Evolutionary conservation across 495 filamentous ascomycete genomes (phyloP).

Genomic region (Tuber aestivum): DNA sequence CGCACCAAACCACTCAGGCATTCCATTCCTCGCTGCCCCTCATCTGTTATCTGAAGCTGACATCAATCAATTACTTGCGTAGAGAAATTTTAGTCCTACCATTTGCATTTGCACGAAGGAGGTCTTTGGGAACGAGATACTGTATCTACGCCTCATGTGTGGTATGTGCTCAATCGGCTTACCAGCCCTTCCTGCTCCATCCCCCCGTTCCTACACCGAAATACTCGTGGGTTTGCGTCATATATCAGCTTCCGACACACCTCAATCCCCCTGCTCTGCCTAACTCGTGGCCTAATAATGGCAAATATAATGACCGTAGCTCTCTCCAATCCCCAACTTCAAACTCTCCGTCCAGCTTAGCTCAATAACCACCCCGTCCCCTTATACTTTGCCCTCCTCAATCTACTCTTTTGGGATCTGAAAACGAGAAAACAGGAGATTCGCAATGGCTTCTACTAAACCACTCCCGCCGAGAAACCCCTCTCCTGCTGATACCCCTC

Average conservation of each 20-base stretch:
- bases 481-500: background rate
- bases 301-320: slow-evolving; percentile 2
- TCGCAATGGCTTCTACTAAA: background rate
- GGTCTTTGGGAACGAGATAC: background rate
- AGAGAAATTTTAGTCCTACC: background rate
- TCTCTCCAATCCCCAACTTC: background rate
- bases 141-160: background rate
- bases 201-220: background rate
- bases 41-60: slow-evolving; percentile 5
- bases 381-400: background rate
- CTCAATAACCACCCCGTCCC: background rate
- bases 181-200: background rate
- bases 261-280: background rate
- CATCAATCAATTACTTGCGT: background rate
- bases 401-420: background rate
- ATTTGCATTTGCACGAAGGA: slow-evolving; percentile 1
- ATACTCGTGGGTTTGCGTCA: background rate
- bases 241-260: background rate
- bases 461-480: background rate
- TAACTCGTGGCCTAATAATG: background rate
- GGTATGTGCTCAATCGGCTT: slow-evolving; percentile 3
- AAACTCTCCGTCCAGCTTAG: background rate
- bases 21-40: background rate
- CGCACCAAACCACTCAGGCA: background rate
- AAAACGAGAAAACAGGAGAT: background rate